A percentile compares a stretch with the other conserved stretches of the same genome.
Evolutionary conservation across 2,329 filamentous ascomycete species (phyloP).

Genomic region (Colletotrichum scovillei): DNA sequence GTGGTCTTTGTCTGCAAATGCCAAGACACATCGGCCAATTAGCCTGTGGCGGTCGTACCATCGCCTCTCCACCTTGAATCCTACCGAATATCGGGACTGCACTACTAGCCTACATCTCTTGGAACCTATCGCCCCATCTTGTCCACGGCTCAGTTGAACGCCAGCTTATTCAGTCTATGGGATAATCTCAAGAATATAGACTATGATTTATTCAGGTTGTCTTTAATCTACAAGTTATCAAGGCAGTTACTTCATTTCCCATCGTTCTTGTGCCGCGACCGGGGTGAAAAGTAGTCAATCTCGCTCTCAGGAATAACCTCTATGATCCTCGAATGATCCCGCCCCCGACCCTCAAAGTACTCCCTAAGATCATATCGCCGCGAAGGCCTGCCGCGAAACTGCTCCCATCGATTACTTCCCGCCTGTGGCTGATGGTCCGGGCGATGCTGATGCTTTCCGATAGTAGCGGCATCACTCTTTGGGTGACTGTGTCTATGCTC

Average conservation of each 20-base stretch:
- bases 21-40: too few relatives aligned
- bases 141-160: too few relatives aligned
- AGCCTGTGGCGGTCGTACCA: too few relatives aligned
- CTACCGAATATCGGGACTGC: too few relatives aligned
- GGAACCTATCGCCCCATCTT: too few relatives aligned
- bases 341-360: constrained; percentile 1
- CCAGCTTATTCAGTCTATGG: too few relatives aligned
- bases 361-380: constrained; percentile 18
- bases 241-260: not conserved
- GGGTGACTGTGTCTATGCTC: not conserved
- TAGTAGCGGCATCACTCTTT: constrained; percentile 17
- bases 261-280: not conserved
- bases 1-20: not conserved
- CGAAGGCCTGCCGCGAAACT: not conserved
- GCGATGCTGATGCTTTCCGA: constrained; percentile 1
- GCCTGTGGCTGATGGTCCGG: not conserved
- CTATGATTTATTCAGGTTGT: not conserved
- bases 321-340: constrained; percentile 11
- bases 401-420: constrained; percentile 19
- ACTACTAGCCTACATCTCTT: too few relatives aligned
- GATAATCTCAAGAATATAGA: not conserved
- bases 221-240: not conserved
- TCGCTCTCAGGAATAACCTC: constrained; percentile 28
- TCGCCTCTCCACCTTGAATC: too few relatives aligned
- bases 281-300: not conserved